These are phyloP conservation scores for Amphibolis antarctica DNA, from an alignment of 106 monocot genomes.

Conservation along the genomic window DNA sequence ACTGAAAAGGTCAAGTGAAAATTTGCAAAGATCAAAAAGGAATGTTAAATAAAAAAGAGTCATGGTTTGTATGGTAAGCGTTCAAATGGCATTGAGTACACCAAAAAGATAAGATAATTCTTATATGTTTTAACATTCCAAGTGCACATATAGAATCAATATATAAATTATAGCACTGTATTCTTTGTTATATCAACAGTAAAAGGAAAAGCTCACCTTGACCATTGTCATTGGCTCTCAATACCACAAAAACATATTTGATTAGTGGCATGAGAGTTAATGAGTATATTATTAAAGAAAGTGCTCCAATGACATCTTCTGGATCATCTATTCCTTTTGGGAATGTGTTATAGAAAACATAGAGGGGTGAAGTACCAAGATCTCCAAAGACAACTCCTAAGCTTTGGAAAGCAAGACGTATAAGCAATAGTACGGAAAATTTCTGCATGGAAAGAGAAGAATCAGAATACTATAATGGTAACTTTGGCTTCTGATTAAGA, in stretches of 20 bases:
- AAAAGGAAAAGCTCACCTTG: conserved; percentile 69
- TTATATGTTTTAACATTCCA: too few relatives aligned
- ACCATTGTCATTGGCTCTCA: conserved; percentile 89
- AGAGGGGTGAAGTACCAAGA: conserved; percentile 84
- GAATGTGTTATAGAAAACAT: conserved; percentile 90
- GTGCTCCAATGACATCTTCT: conserved; percentile 88
- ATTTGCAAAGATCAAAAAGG: too few relatives aligned
- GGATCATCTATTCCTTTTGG: conserved; percentile 53
- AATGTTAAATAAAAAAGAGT: too few relatives aligned
- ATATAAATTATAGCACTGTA: too few relatives aligned
- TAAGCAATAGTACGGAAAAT: conserved; percentile 42
- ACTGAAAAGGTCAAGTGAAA: too few relatives aligned
- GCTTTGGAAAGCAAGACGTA: conserved; percentile 81
- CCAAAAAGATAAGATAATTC: too few relatives aligned
- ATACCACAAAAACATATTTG: conserved; percentile 79
- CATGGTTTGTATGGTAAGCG: too few relatives aligned
- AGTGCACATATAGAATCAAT: too few relatives aligned
- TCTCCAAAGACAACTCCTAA: conserved; percentile 91
- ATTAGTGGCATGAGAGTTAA: conserved; percentile 80
- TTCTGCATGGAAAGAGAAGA: conserved; percentile 42
- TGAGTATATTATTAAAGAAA: conserved; percentile 92
- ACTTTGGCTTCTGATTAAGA: background rate
- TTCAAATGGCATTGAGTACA: too few relatives aligned
- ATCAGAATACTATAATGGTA: too few relatives aligned
- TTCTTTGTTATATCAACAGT: too few relatives aligned